Base-by-base conservation (phyloP, 2,329 filamentous ascomycete species). In the Fusarium austroafricanum region DNA sequence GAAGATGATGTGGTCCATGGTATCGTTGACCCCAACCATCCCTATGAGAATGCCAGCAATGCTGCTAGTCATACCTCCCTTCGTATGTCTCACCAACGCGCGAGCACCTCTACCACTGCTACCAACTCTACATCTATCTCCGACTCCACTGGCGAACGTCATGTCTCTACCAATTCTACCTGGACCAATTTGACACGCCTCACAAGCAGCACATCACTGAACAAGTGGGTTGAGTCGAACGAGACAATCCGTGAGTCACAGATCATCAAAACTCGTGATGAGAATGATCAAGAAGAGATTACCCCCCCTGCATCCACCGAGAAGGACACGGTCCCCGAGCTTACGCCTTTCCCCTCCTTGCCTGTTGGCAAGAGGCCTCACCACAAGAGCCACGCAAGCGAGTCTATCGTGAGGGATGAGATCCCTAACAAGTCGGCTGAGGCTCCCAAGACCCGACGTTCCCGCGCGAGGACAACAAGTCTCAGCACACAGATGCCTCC, bases 41-140 rank as follows among this genome's bases (percentile, higher is more conserved):
- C 69, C 33, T 72, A 70, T 38, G 71, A 75, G 31, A 61, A 73
- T 38, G 45, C 44, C 23, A 66, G 64, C 49, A 58, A 65, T 29
- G 65, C 55, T 29, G 59, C 62, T 15, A 69, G 60, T 42, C 49
- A 68, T 43, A 42, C 58, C 33, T 71, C 71, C 29, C 50, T 67
- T 26, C 55, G 61, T 51, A 39, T 69, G 69, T 55, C 74, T 50
- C 80, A 82, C 64, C 80, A 83, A 56, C 83, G 86, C 17, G 82
- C 81, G 21, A 88, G 86, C 75, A 85, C 84, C 12, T 88, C 85
- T 9, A 88, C 86, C 8, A 86, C 82, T 2, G 81, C 77, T 23
- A 88, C 85, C 50, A 77, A 78, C 58, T 81, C 82, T 17, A 86
- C 77, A 18, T 78, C 78, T 28, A 80, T 80, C 21, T 84, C 84